These are phyloP conservation scores for Knoxdaviesia proteae DNA, from an alignment of 2,329 filamentous ascomycete species.

Conservation along the genomic window DNA sequence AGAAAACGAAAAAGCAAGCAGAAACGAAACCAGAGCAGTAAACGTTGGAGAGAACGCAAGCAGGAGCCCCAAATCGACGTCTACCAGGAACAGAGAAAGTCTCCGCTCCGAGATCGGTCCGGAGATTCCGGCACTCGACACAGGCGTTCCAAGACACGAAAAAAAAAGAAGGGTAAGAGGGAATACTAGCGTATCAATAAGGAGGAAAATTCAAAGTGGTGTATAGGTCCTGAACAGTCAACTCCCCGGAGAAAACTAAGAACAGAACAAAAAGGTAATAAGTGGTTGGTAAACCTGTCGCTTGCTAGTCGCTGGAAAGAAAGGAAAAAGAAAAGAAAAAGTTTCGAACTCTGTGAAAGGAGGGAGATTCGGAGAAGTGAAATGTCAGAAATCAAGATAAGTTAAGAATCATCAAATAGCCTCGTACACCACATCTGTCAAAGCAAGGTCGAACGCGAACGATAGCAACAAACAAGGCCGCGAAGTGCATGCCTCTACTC, in stretches of 20 bases:
- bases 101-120: no score
- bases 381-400: neutral
- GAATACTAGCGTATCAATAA: neutral
- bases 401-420: neutral
- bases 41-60: no score
- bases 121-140: neutral
- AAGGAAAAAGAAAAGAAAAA: neutral
- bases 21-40: no score
- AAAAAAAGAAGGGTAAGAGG: neutral
- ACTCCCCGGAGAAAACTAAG: neutral
- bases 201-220: neutral
- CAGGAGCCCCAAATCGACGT: no score
- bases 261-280: conserved; percentile 1
- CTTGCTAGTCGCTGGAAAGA: neutral
- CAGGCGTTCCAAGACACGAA: neutral
- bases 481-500: neutral
- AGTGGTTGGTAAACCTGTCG: neutral
- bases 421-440: no score
- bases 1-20: no score
- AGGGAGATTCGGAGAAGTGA: neutral
- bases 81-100: no score
- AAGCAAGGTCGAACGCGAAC: no score
- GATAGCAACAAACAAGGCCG: conserved; percentile 2
- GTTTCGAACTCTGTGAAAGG: neutral
- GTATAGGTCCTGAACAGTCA: neutral